These are phyloP conservation scores for Colletotrichum cuscutae DNA, from an alignment of 2,329 filamentous ascomycete genomes.

Conservation along the genomic window DNA sequence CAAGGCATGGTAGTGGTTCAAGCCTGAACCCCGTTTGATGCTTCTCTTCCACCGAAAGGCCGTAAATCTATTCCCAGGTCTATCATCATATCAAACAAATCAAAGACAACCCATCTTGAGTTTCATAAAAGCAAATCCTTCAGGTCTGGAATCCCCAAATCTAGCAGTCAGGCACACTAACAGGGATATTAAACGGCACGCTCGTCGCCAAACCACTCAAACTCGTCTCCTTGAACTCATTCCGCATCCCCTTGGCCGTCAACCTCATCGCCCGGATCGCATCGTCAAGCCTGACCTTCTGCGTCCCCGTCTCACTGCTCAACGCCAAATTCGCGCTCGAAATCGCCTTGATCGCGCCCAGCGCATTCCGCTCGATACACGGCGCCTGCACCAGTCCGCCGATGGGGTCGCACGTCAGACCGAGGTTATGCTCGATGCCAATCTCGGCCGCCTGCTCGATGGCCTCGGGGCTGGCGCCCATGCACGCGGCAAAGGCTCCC, in stretches of 20 bases:
- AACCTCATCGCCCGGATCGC: constrained; percentile 62
- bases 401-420: constrained; percentile 61
- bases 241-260: constrained; percentile 62
- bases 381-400: constrained; percentile 61
- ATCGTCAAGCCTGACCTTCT: constrained; percentile 61
- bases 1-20: background rate
- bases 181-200: constrained; percentile 60
- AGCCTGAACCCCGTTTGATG: background rate
- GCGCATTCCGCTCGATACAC: constrained; percentile 61
- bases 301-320: constrained; percentile 54
- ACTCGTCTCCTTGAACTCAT: constrained; percentile 65
- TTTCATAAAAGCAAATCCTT: background rate
- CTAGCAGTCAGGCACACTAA: constrained; percentile 63
- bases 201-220: constrained; percentile 61
- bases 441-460: constrained; percentile 64
- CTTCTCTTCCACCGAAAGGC: background rate
- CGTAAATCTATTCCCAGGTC: background rate
- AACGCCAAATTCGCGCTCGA: constrained; percentile 61
- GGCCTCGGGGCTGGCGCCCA: constrained; percentile 60
- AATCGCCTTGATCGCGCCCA: constrained; percentile 62
- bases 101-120: background rate
- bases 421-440: constrained; percentile 63
- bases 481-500: constrained; percentile 60
- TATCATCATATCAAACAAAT: background rate
- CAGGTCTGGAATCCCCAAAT: background rate